These are phyloP conservation scores for Aspergillus saccharolyticus DNA, from an alignment of 495 filamentous ascomycete species.

Conservation along the genomic window DNA sequence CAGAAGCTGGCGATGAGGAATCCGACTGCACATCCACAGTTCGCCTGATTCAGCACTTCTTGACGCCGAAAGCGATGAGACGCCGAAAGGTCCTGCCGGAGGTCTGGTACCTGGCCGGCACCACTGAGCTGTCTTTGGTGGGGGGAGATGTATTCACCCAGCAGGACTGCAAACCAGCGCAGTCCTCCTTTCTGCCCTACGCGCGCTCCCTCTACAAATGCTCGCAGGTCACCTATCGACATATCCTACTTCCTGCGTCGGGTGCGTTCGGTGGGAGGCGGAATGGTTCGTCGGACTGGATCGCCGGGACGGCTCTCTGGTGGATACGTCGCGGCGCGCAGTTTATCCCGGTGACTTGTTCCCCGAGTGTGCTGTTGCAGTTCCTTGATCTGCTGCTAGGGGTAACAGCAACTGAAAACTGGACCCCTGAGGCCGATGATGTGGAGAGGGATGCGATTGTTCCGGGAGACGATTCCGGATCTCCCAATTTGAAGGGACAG, in stretches of 20 bases:
- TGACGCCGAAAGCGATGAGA: not conserved
- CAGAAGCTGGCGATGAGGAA: slow-evolving; percentile 6
- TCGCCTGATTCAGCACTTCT: slow-evolving; percentile 8
- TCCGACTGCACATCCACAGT: slow-evolving; percentile 12
- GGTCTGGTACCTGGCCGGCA: slow-evolving; percentile 19
- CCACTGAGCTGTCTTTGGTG: slow-evolving; percentile 9
- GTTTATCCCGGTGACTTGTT: slow-evolving; percentile 16
- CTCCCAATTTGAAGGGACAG: no score
- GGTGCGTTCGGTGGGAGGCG: slow-evolving; percentile 4
- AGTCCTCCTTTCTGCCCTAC: slow-evolving; percentile 13
- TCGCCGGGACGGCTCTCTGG: slow-evolving; percentile 13
- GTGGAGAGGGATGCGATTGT: no score
- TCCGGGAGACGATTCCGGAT: no score
- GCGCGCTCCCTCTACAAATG: slow-evolving; percentile 15
- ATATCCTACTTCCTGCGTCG: slow-evolving; percentile 14
- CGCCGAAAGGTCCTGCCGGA: slow-evolving; percentile 11
- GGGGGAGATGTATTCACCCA: not conserved
- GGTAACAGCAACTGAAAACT: not conserved
- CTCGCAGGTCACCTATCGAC: slow-evolving; percentile 11
- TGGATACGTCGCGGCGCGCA: slow-evolving; percentile 16
- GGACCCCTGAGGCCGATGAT: not conserved
- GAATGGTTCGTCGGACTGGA: slow-evolving; percentile 10
- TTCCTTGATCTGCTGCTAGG: not conserved
- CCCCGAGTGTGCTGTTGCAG: slow-evolving; percentile 12
- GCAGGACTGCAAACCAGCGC: slow-evolving; percentile 9